These are phyloP conservation scores for Hsuehochloa calcarea DNA, from an alignment of 176 grass and related monocot species.

Conservation along the genomic window DNA sequence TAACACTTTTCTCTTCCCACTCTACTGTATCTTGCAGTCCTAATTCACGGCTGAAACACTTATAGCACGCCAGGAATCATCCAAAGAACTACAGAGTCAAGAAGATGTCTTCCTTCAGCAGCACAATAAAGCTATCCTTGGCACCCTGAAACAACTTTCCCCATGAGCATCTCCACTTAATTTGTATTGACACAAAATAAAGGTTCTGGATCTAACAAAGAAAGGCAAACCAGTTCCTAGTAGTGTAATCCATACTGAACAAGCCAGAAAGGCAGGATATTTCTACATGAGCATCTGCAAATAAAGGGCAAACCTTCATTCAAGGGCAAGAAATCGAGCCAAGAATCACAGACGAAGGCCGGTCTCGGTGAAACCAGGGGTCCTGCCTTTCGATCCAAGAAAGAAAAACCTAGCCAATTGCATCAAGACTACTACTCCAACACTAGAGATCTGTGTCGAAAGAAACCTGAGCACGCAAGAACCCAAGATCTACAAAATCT, in stretches of 20 bases:
- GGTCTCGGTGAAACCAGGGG: not conserved
- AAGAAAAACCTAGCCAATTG: not conserved
- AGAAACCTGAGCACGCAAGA: not conserved
- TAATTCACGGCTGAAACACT: not conserved
- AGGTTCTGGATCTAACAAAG: conserved; percentile 15
- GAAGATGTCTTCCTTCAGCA: conserved; percentile 38
- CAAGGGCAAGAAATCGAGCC: conserved; percentile 6
- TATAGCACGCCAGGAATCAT: conserved; percentile 24
- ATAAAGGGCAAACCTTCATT: conserved; percentile 22
- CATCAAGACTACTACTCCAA: not conserved
- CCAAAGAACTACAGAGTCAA: not conserved
- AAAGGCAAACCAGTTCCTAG: conserved; percentile 14
- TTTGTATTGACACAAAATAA: not conserved
- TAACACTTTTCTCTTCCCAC: not conserved
- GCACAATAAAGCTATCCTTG: conserved; percentile 37
- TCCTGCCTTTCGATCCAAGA: not conserved
- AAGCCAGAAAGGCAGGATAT: conserved; percentile 21
- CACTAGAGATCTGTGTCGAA: not conserved
- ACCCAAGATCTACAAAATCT: not conserved
- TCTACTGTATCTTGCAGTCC: not conserved
- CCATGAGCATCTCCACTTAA: conserved; percentile 30
- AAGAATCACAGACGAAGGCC: not conserved
- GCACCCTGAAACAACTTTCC: conserved; percentile 46
- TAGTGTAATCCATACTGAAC: not conserved
- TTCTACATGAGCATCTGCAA: conserved; percentile 30